Evolutionary conservation across 1,139 yeast genomes (phyloP).

Genomic region (Spathaspora sp.): DNA sequence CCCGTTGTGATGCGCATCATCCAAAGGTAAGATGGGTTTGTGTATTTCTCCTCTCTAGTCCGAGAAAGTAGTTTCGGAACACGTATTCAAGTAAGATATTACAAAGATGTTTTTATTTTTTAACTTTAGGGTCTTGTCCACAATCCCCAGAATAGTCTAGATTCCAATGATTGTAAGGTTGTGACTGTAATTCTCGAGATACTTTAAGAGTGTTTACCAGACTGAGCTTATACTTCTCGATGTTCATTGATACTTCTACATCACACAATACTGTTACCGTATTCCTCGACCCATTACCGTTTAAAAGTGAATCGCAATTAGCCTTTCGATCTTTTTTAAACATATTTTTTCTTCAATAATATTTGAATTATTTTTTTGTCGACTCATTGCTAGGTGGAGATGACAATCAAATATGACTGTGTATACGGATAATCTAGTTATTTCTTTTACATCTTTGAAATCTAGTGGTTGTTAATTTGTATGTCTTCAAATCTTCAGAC

Average conservation of each 20-base stretch:
- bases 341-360: not conserved
- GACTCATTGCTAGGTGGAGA: not conserved
- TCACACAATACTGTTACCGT: not conserved
- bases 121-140: not conserved
- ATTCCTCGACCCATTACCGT: not conserved
- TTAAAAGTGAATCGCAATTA: not conserved
- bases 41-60: not conserved
- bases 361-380: not conserved
- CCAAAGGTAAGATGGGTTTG: not conserved
- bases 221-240: not conserved
- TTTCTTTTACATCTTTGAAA: not conserved
- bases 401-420: not conserved
- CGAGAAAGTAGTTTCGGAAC: too few relatives aligned
- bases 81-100: not conserved
- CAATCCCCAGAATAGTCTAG: not conserved
- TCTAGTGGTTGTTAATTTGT: not conserved
- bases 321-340: not conserved
- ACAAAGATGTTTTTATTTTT: not conserved
- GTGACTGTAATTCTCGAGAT: too few relatives aligned
- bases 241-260: not conserved
- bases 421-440: not conserved
- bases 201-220: too few relatives aligned
- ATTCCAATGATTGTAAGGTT: too few relatives aligned
- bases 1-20: not conserved
- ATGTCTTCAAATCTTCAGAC: not conserved